phyloP scores from a whole-genome alignment of 2,329 filamentous ascomycete species.

The Tolypocladium ophioglossoides region DNA sequence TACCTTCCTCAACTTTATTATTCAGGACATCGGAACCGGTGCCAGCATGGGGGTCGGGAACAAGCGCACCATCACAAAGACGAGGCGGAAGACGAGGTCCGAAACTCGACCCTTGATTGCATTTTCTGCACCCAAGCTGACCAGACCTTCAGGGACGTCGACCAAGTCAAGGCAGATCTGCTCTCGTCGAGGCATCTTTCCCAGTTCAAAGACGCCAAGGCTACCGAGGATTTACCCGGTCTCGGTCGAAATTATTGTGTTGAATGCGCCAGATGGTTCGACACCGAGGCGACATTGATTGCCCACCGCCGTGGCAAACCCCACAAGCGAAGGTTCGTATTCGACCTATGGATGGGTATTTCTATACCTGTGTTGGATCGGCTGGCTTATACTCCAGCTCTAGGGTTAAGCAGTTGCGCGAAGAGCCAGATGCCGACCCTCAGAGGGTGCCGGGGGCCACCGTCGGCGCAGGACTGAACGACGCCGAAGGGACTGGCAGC shows the following conservation, averaged over 20 bases:
- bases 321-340: constrained; percentile 66
- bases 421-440: constrained; percentile 78
- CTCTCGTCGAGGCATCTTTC: constrained; percentile 68
- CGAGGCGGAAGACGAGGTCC: constrained; percentile 59
- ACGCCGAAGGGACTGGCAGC: constrained; percentile 21
- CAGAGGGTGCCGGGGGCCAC: constrained; percentile 81
- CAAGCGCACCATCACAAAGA: constrained; percentile 62
- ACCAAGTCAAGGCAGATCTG: constrained; percentile 83
- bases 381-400: constrained; percentile 10
- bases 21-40: not conserved
- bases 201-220: constrained; percentile 68
- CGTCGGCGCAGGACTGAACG: constrained; percentile 60
- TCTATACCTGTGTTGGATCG: not conserved
- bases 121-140: not conserved
- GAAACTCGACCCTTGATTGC: constrained; percentile 2
- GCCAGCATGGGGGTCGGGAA: constrained; percentile 57
- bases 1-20: not conserved
- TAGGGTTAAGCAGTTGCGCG: constrained; percentile 71
- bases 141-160: constrained; percentile 61
- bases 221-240: constrained; percentile 76
- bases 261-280: constrained; percentile 95
- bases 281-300: constrained; percentile 65
- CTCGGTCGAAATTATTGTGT: constrained; percentile 80
- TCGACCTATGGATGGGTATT: not conserved
- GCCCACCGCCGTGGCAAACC: constrained; percentile 79